phyloP scores from a whole-genome alignment of 345 rosid genomes.

The Brassica nigra region DNA sequence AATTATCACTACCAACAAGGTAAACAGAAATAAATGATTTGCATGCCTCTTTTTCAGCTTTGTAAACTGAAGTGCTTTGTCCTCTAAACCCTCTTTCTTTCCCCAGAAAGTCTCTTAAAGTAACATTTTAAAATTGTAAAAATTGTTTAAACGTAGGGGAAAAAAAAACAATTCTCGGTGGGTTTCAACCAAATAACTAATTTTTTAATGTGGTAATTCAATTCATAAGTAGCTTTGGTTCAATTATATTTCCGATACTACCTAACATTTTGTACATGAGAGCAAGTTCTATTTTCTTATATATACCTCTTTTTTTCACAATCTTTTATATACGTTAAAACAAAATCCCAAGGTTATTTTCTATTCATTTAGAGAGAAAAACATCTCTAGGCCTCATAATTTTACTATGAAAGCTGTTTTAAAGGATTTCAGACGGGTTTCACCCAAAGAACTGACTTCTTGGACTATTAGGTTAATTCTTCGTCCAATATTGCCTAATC shows the following conservation, averaged over 20 bases:
- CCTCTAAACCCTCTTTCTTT: conserved; percentile 39
- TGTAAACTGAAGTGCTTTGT: conserved; percentile 5
- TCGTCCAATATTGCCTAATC: background rate
- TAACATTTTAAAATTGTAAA: conserved; percentile 11
- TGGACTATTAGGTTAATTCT: conserved; percentile 20
- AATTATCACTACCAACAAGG: conserved; percentile 76
- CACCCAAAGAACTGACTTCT: background rate
- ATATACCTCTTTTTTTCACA: background rate
- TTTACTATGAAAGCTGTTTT: background rate
- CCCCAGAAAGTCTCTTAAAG: conserved; percentile 35
- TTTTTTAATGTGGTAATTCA: conserved; percentile 11
- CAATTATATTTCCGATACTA: conserved; percentile 2
- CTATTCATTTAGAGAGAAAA: background rate
- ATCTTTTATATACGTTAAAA: background rate
- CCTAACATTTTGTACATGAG: conserved; percentile 34
- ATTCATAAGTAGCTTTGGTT: conserved; percentile 8
- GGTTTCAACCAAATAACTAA: conserved; percentile 32
- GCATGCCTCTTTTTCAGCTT: conserved; percentile 35
- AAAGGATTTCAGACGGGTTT: background rate
- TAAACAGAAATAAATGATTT: conserved; percentile 37
- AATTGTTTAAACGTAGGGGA: conserved; percentile 10
- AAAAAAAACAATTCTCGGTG: conserved; percentile 27
- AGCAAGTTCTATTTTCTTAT: background rate
- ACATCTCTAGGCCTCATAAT: conserved; percentile 12
- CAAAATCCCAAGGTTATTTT: background rate